These are phyloP conservation scores for Pseudognaphalium luteoalbum DNA, from an alignment of 129 eudicot genomes.

Conservation along the genomic window DNA sequence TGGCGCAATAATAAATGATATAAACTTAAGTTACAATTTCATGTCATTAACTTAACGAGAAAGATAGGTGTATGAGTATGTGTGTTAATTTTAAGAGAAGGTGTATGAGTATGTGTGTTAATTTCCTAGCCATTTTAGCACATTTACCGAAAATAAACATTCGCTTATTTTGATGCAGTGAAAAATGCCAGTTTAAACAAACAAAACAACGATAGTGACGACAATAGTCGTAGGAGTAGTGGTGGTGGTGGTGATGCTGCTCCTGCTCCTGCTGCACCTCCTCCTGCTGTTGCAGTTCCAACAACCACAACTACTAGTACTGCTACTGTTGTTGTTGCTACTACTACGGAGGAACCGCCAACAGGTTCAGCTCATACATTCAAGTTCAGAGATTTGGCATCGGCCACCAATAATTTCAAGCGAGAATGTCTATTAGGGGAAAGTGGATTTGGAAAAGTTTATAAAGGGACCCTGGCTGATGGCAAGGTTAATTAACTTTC, in stretches of 20 bases:
- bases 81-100: no score
- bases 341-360: neutral
- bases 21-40: no score
- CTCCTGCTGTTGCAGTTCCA: neutral
- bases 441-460: slow-evolving; percentile 72
- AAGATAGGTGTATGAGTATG: no score
- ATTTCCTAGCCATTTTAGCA: neutral
- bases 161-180: neutral
- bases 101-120: no score
- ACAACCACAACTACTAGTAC: neutral
- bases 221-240: neutral
- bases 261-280: neutral
- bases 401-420: slow-evolving; percentile 67
- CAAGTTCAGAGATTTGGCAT: slow-evolving; percentile 58
- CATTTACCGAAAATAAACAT: neutral
- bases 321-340: neutral
- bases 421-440: slow-evolving; percentile 64
- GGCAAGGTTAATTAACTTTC: slow-evolving; percentile 49
- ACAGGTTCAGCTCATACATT: slow-evolving; percentile 36
- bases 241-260: neutral
- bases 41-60: no score
- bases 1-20: no score
- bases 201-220: neutral
- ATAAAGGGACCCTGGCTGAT: slow-evolving; percentile 50
- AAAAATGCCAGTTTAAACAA: slow-evolving; percentile 16